Conservation (phyloP, 2,329 filamentous ascomycete genomes). For the Tolypocladium amazonense region DNA sequence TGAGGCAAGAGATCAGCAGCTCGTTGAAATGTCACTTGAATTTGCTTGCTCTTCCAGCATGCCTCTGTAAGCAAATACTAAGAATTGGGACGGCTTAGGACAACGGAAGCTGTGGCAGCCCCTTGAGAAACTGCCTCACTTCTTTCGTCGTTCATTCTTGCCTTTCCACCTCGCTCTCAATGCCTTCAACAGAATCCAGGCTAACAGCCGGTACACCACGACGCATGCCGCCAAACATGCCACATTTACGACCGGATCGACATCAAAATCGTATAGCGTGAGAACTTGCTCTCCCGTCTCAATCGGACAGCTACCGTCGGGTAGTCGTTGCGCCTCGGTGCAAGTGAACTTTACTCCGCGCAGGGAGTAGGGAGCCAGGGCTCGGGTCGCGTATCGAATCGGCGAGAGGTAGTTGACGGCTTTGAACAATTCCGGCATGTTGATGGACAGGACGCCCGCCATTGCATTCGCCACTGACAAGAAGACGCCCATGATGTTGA, state of each 20-base stretch:
- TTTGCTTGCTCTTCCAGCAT: background rate
- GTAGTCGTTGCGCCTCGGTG: constrained; percentile 44
- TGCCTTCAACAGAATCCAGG: constrained; percentile 45
- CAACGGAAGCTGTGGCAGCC: background rate
- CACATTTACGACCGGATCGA: constrained; percentile 49
- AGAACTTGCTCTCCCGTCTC: constrained; percentile 57
- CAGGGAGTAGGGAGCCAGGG: constrained; percentile 56
- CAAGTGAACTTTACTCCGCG: constrained; percentile 53
- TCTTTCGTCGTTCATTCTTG: constrained; percentile 2
- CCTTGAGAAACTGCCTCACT: background rate
- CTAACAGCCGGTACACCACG: constrained; percentile 54
- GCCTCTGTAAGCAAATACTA: too few species aligned
- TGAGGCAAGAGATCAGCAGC: background rate
- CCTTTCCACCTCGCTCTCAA: constrained; percentile 42
- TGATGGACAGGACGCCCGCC: constrained; percentile 59
- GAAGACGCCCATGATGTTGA: constrained; percentile 61
- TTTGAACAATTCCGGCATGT: constrained; percentile 55
- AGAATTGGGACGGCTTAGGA: background rate
- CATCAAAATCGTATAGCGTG: constrained; percentile 54
- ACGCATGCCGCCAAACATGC: constrained; percentile 52
- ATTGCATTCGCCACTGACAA: constrained; percentile 62
- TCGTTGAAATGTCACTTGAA: background rate
- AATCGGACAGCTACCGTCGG: constrained; percentile 52
- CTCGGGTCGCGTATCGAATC: constrained; percentile 57
- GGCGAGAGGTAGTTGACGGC: constrained; percentile 64